Evolutionary conservation across 371 early-diverging fungal species (phyloP).

Genomic region (Mucor saturninus): DNA sequence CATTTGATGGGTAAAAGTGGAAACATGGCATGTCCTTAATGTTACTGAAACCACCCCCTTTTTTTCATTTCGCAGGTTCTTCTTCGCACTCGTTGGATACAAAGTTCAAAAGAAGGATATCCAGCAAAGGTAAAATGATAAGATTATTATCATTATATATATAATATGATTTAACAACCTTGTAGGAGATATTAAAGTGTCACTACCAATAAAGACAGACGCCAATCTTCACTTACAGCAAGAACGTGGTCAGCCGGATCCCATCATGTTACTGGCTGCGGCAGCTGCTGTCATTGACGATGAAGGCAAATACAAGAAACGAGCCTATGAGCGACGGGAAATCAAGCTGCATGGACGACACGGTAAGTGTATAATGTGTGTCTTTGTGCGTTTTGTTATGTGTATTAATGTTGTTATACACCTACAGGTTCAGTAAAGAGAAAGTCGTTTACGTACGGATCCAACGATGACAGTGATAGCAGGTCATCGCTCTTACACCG

Average conservation of each 20-base stretch:
- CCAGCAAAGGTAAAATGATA: slow-evolving; percentile 10
- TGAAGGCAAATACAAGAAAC: slow-evolving; percentile 29
- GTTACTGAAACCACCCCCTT: neutral
- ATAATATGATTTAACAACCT: neutral
- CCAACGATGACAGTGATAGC: slow-evolving; percentile 9
- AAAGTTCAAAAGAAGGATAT: slow-evolving; percentile 10
- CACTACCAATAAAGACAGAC: slow-evolving; percentile 27
- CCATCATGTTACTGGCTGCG: slow-evolving; percentile 54
- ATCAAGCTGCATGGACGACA: slow-evolving; percentile 27
- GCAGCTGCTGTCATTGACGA: slow-evolving; percentile 49
- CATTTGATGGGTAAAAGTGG: neutral
- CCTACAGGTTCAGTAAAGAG: slow-evolving; percentile 15
- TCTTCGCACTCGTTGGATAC: neutral
- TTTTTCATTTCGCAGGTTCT: neutral
- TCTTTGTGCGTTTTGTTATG: neutral
- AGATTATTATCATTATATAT: neutral
- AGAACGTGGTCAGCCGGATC: slow-evolving; percentile 39
- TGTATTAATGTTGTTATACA: neutral
- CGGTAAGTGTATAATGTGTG: slow-evolving; percentile 7
- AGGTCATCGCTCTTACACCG: slow-evolving; percentile 11
- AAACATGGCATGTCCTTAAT: neutral
- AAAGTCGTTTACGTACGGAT: slow-evolving; percentile 23
- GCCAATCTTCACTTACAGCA: slow-evolving; percentile 18
- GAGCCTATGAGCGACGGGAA: slow-evolving; percentile 31
- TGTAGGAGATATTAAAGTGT: slow-evolving; percentile 17